Evolutionary conservation across 345 rosid species (phyloP).

Genomic region (Brassica napus): Da-Ae NC_063436.1:31330001-31330500

Average conservation of each 20-base stretch:
- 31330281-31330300: background rate
- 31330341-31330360: background rate
- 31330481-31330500: no score
- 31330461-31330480: background rate
- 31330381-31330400: background rate
- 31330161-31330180: background rate
- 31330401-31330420: background rate
- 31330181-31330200: slow-evolving; percentile 11
- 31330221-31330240: background rate
- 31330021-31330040: slow-evolving; percentile 28
- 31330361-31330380: background rate
- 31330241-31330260: background rate
- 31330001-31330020: background rate
- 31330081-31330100: slow-evolving; percentile 30
- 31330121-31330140: slow-evolving; percentile 18
- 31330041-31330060: slow-evolving; percentile 21
- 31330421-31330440: background rate
- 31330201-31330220: background rate
- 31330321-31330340: background rate
- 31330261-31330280: background rate
- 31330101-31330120: slow-evolving; percentile 21
- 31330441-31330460: background rate
- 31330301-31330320: background rate
- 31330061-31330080: slow-evolving; percentile 28
- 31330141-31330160: slow-evolving; percentile 6